Evolutionary conservation across 164 flowering plant species (phyloP), one percentile per base, ranked within the genome.

Genomic region (Magnolia changhungtana): DNA sequence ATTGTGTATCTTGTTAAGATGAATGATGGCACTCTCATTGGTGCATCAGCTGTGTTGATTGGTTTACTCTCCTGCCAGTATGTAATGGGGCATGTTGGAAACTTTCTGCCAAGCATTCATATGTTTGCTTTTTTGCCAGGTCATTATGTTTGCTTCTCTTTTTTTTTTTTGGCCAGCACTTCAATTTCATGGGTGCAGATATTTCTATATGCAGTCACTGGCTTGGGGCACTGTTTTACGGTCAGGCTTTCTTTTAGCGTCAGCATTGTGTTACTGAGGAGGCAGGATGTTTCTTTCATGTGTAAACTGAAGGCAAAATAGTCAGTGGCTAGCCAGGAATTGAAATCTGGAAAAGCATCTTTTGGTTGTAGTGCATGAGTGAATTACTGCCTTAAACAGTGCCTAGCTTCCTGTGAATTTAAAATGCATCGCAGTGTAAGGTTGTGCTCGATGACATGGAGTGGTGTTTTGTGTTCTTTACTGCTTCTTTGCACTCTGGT

Each of bases 371-470:
- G 71, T 75, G 9, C 63, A 52, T 51, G 5, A 7, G 59, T 52
- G 23, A 55, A 69, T 29, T 52, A 24, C 31, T 2, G 24, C 31
- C 49, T 21, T 50, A 67, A 75, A 67, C 16, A 24, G 66, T 21
- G 50, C 55, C 23, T 29, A 10, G 55, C 21, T 4, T 63, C 14
- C 4, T 6, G 58, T 21, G 68, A 27, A 10, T 63, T 5, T n/a
- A 6, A 55, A 67, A 27, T 55, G 45, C 29, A 13, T 50, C 61
- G 19, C 14, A 19, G 13, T 70, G 3, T 16, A 19, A 19, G 14
- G 55, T 20, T 70, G 50, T 31, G 8, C 50, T 19, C 49, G 51
- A 89, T 89, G 90, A 89, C 82, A 80, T 86, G 88, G 90, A 84
- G 76, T 37, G 84, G 83, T 63, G 66, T 80, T 50, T 72, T 89